These are phyloP conservation scores for Ceratocystis huliohia DNA, from an alignment of 2,329 filamentous ascomycete species.

Conservation along the genomic window DNA sequence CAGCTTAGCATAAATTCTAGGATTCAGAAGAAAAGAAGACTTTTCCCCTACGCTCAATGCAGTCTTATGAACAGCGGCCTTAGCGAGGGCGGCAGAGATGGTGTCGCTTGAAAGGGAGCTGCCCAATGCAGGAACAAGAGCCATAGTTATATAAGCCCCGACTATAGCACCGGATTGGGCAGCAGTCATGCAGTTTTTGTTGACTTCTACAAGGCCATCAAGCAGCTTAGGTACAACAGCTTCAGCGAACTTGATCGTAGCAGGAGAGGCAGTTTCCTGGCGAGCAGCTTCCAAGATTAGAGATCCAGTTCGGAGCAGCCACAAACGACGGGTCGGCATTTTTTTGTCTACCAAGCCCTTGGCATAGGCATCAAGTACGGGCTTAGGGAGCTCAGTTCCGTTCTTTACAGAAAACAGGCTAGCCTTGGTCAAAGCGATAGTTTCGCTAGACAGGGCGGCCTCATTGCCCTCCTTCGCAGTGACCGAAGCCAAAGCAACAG, in stretches of 20 bases:
- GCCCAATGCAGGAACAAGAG: slow-evolving; percentile 46
- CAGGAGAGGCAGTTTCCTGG: slow-evolving; percentile 27
- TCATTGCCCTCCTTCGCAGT: slow-evolving; percentile 84
- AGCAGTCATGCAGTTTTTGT: slow-evolving; percentile 63
- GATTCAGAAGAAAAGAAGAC: slow-evolving; percentile 74
- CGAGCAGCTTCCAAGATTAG: slow-evolving; percentile 41
- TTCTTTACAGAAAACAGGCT: slow-evolving; percentile 49
- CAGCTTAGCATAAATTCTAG: slow-evolving; percentile 73
- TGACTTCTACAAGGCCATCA: slow-evolving; percentile 64
- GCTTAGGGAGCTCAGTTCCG: slow-evolving; percentile 48
- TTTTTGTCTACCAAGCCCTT: slow-evolving; percentile 86
- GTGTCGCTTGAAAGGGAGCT: slow-evolving; percentile 43
- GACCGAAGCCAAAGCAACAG: slow-evolving; percentile 51
- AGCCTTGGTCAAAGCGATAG: slow-evolving; percentile 56
- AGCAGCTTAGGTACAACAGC: slow-evolving; percentile 43
- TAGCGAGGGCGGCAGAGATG: slow-evolving; percentile 35
- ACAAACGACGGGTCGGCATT: slow-evolving; percentile 59
- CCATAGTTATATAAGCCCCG: slow-evolving; percentile 60
- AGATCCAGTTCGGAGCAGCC: slow-evolving; percentile 63
- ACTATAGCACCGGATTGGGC: slow-evolving; percentile 74
- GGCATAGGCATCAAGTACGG: slow-evolving; percentile 54
- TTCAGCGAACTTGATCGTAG: slow-evolving; percentile 35
- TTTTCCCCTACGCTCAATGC: slow-evolving; percentile 62
- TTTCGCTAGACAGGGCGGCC: slow-evolving; percentile 61
- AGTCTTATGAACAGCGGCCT: slow-evolving; percentile 50